Conservation (phyloP, 2,329 filamentous ascomycete species). For the Dendryphion nanum region DNA sequence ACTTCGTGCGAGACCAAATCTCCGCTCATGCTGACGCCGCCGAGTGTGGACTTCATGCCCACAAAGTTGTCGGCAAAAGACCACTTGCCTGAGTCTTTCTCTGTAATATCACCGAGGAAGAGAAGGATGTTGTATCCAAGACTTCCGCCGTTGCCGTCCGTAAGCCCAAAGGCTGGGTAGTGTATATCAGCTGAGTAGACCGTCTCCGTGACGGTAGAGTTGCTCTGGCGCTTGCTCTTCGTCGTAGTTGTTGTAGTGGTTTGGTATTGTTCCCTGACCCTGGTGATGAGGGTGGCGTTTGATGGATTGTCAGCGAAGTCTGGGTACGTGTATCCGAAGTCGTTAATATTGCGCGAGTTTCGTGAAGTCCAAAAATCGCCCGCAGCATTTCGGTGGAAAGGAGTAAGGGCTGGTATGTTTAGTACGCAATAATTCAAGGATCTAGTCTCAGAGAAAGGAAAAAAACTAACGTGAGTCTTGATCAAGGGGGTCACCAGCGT, state of each 20-base stretch:
- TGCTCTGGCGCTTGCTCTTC: background rate
- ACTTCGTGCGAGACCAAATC: background rate
- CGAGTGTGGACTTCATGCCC: conserved; percentile 1
- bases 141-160: background rate
- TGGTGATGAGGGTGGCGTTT: conserved; percentile 3
- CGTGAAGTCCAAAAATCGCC: conserved; percentile 11
- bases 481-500: conserved; percentile 6
- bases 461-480: background rate
- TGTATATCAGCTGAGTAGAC: background rate
- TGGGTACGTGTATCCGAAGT: conserved; percentile 11
- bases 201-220: background rate
- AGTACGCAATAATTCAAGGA: too few species aligned
- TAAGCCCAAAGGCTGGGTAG: background rate
- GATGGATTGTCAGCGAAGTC: conserved; percentile 4
- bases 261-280: conserved; percentile 1
- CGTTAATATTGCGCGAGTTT: conserved; percentile 1
- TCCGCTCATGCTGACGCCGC: background rate
- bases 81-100: conserved; percentile 1
- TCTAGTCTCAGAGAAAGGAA: background rate
- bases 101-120: conserved; percentile 4
- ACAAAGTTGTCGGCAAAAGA: conserved; percentile 1
- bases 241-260: background rate
- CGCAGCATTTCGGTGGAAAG: conserved; percentile 8
- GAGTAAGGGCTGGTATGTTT: conserved; percentile 2
- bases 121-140: conserved; percentile 2